These are phyloP conservation scores for Graphiopsis chlorocephala DNA, from an alignment of 2,329 filamentous ascomycete genomes.

Conservation along the genomic window DNA sequence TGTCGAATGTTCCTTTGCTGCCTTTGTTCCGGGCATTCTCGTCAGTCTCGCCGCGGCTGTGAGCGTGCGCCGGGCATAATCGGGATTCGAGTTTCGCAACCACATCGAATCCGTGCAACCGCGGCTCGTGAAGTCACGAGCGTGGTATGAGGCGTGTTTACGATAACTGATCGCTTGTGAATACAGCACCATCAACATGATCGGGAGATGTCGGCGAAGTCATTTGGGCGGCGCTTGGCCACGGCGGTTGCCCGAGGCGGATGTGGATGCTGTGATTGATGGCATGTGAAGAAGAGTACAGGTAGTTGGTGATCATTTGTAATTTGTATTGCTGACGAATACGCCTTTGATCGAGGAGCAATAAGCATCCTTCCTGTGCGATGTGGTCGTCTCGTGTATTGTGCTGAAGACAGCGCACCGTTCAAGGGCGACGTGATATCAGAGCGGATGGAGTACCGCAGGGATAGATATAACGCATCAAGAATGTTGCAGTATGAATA, in stretches of 20 bases:
- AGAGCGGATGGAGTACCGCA: not conserved
- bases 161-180: conserved; percentile 7
- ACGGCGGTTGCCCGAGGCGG: not conserved
- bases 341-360: rapidly evolving
- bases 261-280: not conserved
- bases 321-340: not conserved
- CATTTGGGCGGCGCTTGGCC: not conserved
- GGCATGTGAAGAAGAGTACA: not conserved
- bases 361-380: not conserved
- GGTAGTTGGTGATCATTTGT: not conserved
- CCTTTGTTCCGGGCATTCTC: not conserved
- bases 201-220: conserved; percentile 4
- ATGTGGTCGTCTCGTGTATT: not conserved
- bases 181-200: not conserved
- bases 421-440: not conserved
- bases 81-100: not conserved
- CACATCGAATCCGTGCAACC: not conserved
- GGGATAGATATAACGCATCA: not conserved
- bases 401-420: not conserved
- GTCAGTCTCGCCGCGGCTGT: not conserved
- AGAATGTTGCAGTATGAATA: not conserved
- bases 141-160: not conserved
- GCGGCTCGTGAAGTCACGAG: conserved; percentile 3
- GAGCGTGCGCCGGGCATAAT: conserved; percentile 1
- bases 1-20: not conserved